Evolutionary conservation across 2,329 filamentous ascomycete genomes (phyloP), one percentile per base, ranked within the genome.

Genomic region (Fusarium drepaniforme): DNA sequence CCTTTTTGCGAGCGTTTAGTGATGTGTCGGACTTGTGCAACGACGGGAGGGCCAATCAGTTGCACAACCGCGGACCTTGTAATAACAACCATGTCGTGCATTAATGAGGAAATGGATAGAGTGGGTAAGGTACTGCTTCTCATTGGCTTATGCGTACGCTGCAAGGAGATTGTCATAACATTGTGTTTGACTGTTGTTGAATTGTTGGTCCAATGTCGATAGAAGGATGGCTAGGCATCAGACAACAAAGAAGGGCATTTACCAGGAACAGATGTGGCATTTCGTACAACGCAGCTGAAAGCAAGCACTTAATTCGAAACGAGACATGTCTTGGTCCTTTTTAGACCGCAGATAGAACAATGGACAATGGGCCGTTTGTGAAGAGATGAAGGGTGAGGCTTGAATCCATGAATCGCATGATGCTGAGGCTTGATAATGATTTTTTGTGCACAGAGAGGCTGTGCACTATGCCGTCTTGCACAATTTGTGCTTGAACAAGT

Each of bases 11-110:
- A 58, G 46, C 51, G 62, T 46, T 64, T 69, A 68, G 65, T 66
- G 64, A 49, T 68, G 68, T 71, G 66, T 74, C 69, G 62, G 63
- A 76, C 60, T 74, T 75, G 66, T 75, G 74, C 58, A 76, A 70
- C 53, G 21, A 40, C 21, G 25, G 35, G 42, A 64, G 61, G 38
- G 38, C 73, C 73, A 75, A 75, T 74, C 67, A 75, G 42, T 30
- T 61, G 37, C 56, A 13, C 35, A 51, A 64, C 56, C 49, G 58
- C 35, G 37, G 49, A 37, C 61, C 33, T 57, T 68, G 64, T 38
- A 64, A 49, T 66, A 46, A 61, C 57, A 66, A 66, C 61, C 40
- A 64, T 35, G 57, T 40, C 57, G 35, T 49, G 59, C 44, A 68
- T 64, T 67, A 38, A 57, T 57, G 46, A 75, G 46, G 8, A 49